Conservation (phyloP, 257 asterid species). For the Phtheirospermum japonicum region DNA sequence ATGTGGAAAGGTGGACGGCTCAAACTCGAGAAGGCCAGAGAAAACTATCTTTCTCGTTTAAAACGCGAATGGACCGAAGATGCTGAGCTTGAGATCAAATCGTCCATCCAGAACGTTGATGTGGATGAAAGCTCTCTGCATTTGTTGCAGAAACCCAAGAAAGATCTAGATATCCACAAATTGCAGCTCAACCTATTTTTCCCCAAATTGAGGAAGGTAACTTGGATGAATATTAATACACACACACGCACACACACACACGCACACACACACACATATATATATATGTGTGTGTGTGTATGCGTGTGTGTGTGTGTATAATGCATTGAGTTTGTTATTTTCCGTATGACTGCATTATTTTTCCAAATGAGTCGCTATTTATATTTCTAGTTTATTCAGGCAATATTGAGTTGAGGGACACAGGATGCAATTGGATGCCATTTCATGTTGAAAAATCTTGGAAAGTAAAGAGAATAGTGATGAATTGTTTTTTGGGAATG, state of each 20-base stretch:
- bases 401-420: not conserved
- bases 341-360: not conserved
- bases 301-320: not conserved
- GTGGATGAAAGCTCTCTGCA: conserved; percentile 33
- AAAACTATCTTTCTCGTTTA: conserved; percentile 56
- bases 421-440: no score
- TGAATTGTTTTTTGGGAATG: no score
- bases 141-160: conserved; percentile 36
- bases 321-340: not conserved
- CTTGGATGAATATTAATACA: not conserved
- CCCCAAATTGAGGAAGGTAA: conserved; percentile 80
- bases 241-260: no score
- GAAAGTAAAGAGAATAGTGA: no score
- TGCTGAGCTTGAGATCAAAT: conserved; percentile 42
- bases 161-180: conserved; percentile 41
- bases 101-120: conserved; percentile 27
- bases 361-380: not conserved
- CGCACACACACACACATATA: no score
- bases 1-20: conserved; percentile 92
- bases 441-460: no score
- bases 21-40: conserved; percentile 88
- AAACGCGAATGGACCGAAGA: conserved; percentile 79
- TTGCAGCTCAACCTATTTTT: conserved; percentile 63
- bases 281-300: no score
- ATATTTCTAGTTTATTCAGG: not conserved